These are phyloP conservation scores for Cystofilobasidium ferigula DNA, from an alignment of 768 basidiomycete genomes.

Conservation along the genomic window DNA sequence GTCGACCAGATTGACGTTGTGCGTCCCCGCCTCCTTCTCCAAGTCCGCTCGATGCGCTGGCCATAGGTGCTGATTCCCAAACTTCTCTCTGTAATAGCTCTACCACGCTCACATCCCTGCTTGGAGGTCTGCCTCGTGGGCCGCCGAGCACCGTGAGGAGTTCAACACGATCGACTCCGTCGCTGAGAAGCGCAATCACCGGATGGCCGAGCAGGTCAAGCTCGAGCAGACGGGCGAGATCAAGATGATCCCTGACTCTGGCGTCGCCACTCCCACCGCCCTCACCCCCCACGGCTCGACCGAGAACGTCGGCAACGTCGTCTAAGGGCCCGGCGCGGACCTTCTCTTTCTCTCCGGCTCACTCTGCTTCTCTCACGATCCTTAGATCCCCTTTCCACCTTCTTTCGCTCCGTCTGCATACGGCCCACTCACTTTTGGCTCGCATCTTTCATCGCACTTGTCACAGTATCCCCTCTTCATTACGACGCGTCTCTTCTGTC, in stretches of 20 bases:
- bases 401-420: too few species aligned
- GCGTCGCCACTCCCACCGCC: slow-evolving; percentile 2
- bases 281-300: neutral
- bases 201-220: neutral
- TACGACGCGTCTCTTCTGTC: too few species aligned
- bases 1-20: slow-evolving; percentile 25
- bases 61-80: too few species aligned
- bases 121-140: slow-evolving; percentile 12
- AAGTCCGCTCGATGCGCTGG: too few species aligned
- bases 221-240: neutral
- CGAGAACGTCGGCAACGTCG: neutral
- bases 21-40: neutral
- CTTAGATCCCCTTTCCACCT: neutral
- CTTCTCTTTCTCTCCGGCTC: neutral
- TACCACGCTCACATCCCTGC: slow-evolving; percentile 18
- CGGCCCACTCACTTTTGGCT: too few species aligned
- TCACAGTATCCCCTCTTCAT: too few species aligned
- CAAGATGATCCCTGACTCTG: slow-evolving; percentile 8
- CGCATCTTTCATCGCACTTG: too few species aligned
- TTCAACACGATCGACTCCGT: neutral
- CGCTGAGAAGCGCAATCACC: slow-evolving; percentile 2
- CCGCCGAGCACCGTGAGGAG: neutral
- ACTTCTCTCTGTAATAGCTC: neutral
- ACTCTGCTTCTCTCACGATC: neutral
- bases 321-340: neutral